Conservation (phyloP, 2,329 filamentous ascomycete genomes). For the Xylariaceae sp. region DNA sequence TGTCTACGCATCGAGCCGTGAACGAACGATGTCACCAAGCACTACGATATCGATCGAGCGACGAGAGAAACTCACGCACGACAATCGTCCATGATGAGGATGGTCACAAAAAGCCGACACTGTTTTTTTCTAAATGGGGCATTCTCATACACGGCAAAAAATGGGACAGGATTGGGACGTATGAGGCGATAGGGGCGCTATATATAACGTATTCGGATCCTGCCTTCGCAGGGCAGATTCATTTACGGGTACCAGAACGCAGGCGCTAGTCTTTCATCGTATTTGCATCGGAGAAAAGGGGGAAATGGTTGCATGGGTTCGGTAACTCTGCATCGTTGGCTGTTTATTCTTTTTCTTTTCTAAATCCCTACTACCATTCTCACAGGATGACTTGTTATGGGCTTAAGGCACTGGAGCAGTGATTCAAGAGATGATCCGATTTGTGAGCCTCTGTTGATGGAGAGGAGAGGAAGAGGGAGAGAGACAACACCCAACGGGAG, state of each 20-base stretch:
- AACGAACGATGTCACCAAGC: constrained; percentile 12
- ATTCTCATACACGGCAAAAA: constrained; percentile 16
- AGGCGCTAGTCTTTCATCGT: constrained; percentile 13
- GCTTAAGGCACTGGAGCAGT: constrained; percentile 4
- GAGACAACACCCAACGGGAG: background rate
- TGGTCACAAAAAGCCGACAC: constrained; percentile 3
- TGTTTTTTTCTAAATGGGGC: constrained; percentile 14
- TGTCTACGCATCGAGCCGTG: constrained; percentile 8
- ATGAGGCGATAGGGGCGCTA: constrained; percentile 14
- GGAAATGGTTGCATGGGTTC: constrained; percentile 17
- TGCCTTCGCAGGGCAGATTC: constrained; percentile 9
- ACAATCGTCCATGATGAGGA: constrained; percentile 3
- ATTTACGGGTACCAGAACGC: constrained; percentile 1
- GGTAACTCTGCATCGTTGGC: constrained; percentile 16
- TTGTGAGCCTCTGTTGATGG: constrained; percentile 1
- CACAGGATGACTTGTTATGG: constrained; percentile 4
- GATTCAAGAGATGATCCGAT: constrained; percentile 2
- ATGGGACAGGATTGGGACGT: constrained; percentile 9
- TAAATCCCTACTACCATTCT: constrained; percentile 8
- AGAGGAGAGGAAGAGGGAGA: background rate
- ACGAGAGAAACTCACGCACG: constrained; percentile 2
- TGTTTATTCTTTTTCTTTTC: constrained; percentile 6
- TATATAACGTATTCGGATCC: constrained; percentile 17
- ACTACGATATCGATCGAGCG: constrained; percentile 5
- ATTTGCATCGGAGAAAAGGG: constrained; percentile 16